These are phyloP conservation scores for Fusarium nelsonii DNA, from an alignment of 2,329 filamentous ascomycete species.

Conservation along the genomic window DNA sequence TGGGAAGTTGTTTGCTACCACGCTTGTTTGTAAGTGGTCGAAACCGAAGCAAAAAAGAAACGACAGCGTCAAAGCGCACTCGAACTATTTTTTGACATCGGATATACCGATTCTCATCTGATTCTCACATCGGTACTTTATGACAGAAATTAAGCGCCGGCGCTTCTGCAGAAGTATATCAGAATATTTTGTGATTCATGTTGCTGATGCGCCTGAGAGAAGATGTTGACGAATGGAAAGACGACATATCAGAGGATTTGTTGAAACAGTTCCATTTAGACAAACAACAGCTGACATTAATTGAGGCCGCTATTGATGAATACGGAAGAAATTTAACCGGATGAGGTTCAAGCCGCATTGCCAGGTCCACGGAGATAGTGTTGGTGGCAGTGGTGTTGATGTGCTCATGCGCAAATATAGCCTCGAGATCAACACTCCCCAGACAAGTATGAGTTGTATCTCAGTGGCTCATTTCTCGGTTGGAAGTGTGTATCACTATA, in stretches of 20 bases:
- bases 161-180: slow-evolving; percentile 1
- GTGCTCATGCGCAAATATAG: not conserved
- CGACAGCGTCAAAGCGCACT: not conserved
- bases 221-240: not conserved
- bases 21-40: not conserved
- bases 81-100: not conserved
- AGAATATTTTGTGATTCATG: slow-evolving; percentile 19
- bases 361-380: not conserved
- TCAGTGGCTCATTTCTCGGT: not conserved
- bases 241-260: not conserved
- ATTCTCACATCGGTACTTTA: not conserved
- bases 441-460: not conserved
- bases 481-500: not conserved
- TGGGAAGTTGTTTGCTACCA: slow-evolving; percentile 19
- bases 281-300: not conserved
- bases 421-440: not conserved
- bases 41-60: not conserved
- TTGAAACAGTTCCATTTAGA: not conserved
- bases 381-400: slow-evolving; percentile 3
- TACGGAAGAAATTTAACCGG: not conserved
- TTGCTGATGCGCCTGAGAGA: slow-evolving; percentile 7
- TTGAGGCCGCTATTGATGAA: not conserved
- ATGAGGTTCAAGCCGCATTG: slow-evolving; percentile 1
- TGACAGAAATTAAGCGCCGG: not conserved
- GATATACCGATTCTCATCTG: not conserved